These are phyloP conservation scores for Fusarium austroafricanum DNA, from an alignment of 2,329 filamentous ascomycete genomes.

Conservation along the genomic window DNA sequence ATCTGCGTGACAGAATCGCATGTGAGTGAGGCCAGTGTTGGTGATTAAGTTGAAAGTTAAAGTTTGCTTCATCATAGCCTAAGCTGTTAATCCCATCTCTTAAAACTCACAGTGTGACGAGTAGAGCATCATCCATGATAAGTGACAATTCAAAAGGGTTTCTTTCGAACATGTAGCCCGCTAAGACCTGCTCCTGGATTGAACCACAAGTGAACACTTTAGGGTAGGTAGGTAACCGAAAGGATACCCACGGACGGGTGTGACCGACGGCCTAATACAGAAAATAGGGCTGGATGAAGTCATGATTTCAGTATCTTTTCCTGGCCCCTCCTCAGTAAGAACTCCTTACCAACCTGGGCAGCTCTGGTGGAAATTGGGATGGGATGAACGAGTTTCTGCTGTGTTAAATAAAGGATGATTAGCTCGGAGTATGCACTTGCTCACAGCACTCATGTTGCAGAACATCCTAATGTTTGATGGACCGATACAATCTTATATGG, in stretches of 20 bases:
- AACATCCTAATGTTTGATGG: not conserved
- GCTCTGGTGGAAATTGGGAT: not conserved
- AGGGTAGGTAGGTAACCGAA: conserved; percentile 36
- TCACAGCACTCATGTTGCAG: not conserved
- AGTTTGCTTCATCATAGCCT: no score
- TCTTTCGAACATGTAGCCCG: no score
- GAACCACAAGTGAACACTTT: not conserved
- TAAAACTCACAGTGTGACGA: no score
- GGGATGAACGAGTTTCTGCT: not conserved
- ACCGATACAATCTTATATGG: not conserved
- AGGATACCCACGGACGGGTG: conserved; percentile 12
- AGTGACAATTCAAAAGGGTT: no score
- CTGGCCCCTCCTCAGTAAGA: conserved; percentile 18
- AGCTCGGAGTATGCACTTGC: no score
- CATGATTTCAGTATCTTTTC: conserved; percentile 28
- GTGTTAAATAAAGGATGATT: not conserved
- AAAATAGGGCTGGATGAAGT: conserved; percentile 46
- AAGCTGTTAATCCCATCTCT: no score
- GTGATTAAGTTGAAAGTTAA: no score
- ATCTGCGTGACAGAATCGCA: no score
- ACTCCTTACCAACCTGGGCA: not conserved
- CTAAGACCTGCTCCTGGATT: not conserved
- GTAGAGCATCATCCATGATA: no score
- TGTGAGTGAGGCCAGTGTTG: no score
- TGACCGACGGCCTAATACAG: conserved; percentile 26